Evolutionary conservation across 1,139 yeast genomes (phyloP).

Genomic region (Saccharomyces hybrid): DNA sequence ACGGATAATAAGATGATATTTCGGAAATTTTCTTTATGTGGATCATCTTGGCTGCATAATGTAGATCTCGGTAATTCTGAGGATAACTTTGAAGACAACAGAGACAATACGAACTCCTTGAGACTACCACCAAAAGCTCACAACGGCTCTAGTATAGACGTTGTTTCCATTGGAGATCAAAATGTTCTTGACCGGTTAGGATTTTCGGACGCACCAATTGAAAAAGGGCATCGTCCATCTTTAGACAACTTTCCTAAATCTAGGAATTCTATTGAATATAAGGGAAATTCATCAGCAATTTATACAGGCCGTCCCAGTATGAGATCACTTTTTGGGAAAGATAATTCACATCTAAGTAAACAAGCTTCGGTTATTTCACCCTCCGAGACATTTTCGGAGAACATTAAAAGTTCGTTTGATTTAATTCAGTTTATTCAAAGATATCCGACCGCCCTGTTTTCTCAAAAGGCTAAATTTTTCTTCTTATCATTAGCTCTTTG

Average conservation of each 20-base stretch:
- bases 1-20: constrained; percentile 89
- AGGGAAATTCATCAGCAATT: constrained; percentile 34
- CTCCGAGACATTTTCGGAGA: constrained; percentile 3
- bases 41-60: constrained; percentile 85
- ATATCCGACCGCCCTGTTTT: constrained; percentile 62
- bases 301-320: constrained; percentile 49
- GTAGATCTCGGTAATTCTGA: constrained; percentile 35
- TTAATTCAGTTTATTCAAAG: constrained; percentile 61
- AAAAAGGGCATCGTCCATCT: neutral
- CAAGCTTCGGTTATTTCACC: constrained; percentile 30
- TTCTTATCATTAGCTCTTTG: constrained; percentile 77
- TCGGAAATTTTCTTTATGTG: constrained; percentile 76
- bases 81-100: constrained; percentile 4
- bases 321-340: constrained; percentile 33
- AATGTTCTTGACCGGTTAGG: constrained; percentile 11
- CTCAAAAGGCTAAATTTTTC: constrained; percentile 72
- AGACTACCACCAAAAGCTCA: constrained; percentile 5
- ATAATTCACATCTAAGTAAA: constrained; percentile 34
- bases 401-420: constrained; percentile 48
- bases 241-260: neutral
- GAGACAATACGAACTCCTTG: constrained; percentile 7
- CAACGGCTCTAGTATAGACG: constrained; percentile 15
- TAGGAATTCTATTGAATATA: constrained; percentile 34
- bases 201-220: constrained; percentile 2
- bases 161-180: constrained; percentile 17